phyloP scores from a whole-genome alignment of 2,329 filamentous ascomycete genomes.

The Epichloe typhina region DNA sequence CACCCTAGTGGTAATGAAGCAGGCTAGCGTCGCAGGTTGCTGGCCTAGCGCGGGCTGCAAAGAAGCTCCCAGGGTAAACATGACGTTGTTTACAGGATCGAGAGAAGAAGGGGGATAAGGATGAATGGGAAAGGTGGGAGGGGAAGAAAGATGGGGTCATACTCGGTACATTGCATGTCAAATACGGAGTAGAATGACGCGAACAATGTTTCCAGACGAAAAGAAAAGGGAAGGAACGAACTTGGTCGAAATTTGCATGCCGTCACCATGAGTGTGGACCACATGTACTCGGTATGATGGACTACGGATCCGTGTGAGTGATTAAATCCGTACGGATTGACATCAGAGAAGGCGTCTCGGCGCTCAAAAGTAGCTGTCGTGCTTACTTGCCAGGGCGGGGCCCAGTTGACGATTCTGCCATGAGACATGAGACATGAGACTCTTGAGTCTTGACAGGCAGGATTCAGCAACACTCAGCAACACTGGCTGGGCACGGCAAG shows the following conservation, averaged over 20 bases:
- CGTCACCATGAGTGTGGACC: background rate
- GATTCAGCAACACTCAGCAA: too few species aligned
- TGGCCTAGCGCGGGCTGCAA: background rate
- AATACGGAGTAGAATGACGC: background rate
- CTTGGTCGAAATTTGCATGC: background rate
- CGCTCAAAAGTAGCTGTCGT: background rate
- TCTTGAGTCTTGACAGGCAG: background rate
- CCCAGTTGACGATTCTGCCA: background rate
- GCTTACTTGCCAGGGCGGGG: background rate
- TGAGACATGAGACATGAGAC: background rate
- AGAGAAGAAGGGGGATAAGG: background rate
- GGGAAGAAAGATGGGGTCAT: background rate
- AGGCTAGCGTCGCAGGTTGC: background rate
- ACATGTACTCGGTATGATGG: background rate
- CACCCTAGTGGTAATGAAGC: background rate
- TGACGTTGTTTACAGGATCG: background rate
- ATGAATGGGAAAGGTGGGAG: background rate
- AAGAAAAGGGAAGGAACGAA: background rate
- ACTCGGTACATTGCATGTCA: background rate
- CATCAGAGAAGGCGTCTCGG: background rate
- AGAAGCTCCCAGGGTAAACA: background rate
- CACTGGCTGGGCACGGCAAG: slow-evolving; percentile 8
- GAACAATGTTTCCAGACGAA: background rate
- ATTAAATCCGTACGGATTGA: too few species aligned
- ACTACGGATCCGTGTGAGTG: background rate